phyloP scores from a whole-genome alignment of 257 asterid genomes.

The Pogostemon cablin region DNA sequence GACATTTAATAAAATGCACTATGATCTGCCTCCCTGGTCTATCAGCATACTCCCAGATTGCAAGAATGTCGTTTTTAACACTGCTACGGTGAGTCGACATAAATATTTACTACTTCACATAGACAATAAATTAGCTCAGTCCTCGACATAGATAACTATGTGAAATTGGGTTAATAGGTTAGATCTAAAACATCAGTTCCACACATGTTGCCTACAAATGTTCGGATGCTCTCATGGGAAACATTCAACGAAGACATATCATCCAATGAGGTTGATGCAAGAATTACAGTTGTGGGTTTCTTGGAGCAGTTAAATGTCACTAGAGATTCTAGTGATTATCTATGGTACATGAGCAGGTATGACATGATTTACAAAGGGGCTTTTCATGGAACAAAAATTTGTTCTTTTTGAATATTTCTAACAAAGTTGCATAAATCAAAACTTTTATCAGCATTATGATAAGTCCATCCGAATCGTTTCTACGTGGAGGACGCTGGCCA shows the following conservation, averaged over 20 bases:
- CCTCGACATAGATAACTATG: neutral
- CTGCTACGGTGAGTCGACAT: constrained; percentile 66
- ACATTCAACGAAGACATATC: constrained; percentile 71
- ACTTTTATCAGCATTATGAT: constrained; percentile 59
- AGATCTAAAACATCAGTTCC: constrained; percentile 51
- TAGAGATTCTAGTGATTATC: constrained; percentile 85
- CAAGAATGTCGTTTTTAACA: constrained; percentile 64
- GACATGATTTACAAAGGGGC: neutral
- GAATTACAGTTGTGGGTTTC: constrained; percentile 63
- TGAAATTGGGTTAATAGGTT: constrained; percentile 45
- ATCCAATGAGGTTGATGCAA: constrained; percentile 54
- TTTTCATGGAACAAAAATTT: neutral
- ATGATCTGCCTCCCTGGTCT: constrained; percentile 94
- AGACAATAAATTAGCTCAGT: too few relatives aligned
- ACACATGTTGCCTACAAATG: constrained; percentile 61
- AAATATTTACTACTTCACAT: too few relatives aligned
- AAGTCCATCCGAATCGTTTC: constrained; percentile 68
- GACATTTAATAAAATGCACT: constrained; percentile 62
- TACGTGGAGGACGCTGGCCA: constrained; percentile 57
- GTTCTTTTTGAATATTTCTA: neutral
- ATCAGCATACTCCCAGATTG: constrained; percentile 94
- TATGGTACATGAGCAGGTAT: constrained; percentile 96
- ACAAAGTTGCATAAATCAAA: neutral
- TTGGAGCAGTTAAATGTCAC: constrained; percentile 93
- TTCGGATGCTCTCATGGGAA: constrained; percentile 63